These are phyloP conservation scores for Neofusicoccum parvum DNA, from an alignment of 2,329 filamentous ascomycete species.

Conservation along the genomic window DNA sequence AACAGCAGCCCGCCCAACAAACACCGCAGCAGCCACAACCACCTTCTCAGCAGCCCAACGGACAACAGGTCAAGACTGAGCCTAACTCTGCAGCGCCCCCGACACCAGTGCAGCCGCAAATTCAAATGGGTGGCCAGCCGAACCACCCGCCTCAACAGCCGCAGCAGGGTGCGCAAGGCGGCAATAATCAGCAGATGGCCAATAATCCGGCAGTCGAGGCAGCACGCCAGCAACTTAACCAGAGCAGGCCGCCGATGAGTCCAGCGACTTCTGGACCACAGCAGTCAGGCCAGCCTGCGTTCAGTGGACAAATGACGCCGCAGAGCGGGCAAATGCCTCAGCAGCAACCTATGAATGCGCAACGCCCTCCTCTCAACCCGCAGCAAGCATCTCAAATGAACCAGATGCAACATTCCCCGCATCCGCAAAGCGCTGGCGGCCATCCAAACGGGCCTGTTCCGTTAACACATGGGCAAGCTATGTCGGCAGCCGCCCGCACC, in stretches of 20 bases:
- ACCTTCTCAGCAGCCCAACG: conserved; percentile 29
- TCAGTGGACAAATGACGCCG: conserved; percentile 4
- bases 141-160: conserved; percentile 29
- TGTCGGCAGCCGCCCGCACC: conserved; percentile 44
- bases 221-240: conserved; percentile 18
- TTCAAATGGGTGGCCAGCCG: conserved; percentile 22
- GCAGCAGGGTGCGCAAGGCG: conserved; percentile 26
- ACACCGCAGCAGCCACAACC: conserved; percentile 28
- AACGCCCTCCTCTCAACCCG: conserved; percentile 21
- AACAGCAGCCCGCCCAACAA: conserved; percentile 18
- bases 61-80: conserved; percentile 26
- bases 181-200: conserved; percentile 19
- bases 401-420: conserved; percentile 38
- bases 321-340: conserved; percentile 8
- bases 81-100: neutral
- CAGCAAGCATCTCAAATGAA: conserved; percentile 22
- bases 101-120: conserved; percentile 24
- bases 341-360: conserved; percentile 11
- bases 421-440: conserved; percentile 37
- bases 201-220: conserved; percentile 14
- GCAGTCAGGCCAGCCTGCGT: conserved; percentile 28
- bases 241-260: conserved; percentile 18
- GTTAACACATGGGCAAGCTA: conserved; percentile 49
- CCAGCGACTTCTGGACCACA: conserved; percentile 24
- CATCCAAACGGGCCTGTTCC: conserved; percentile 34